A percentile compares a stretch with the other conserved stretches of the same genome.
phyloP scores from a whole-genome alignment of 495 filamentous ascomycete species.

The Clohesyomyces aquaticus region DNA sequence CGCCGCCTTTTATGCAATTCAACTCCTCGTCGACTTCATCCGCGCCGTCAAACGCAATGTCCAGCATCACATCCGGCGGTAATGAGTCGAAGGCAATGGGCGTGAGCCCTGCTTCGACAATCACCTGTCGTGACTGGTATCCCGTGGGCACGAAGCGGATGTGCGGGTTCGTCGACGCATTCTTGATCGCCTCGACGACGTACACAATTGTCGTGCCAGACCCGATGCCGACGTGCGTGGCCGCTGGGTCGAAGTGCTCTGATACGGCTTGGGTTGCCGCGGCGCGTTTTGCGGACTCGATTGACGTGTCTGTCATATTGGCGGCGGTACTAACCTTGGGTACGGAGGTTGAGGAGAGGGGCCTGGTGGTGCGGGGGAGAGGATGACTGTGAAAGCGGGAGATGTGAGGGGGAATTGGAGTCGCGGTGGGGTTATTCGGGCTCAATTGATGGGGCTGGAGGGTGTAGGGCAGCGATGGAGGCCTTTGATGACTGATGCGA shows the following conservation, averaged over 20 bases:
- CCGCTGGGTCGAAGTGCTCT: constrained; percentile 75
- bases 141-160: constrained; percentile 84
- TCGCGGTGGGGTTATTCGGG: background rate
- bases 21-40: constrained; percentile 95
- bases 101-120: constrained; percentile 72
- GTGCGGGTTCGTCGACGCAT: constrained; percentile 45
- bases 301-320: constrained; percentile 37
- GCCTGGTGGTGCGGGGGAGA: background rate
- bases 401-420: background rate
- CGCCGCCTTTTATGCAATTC: constrained; percentile 97
- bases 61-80: constrained; percentile 63
- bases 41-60: constrained; percentile 92
- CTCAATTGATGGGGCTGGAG: constrained; percentile 23
- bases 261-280: constrained; percentile 83
- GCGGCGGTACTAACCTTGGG: constrained; percentile 14
- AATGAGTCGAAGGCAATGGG: constrained; percentile 76
- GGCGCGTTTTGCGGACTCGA: constrained; percentile 83
- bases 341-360: constrained; percentile 13
- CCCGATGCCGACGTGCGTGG: constrained; percentile 85
- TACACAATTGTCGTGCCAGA: constrained; percentile 93
- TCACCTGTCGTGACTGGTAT: constrained; percentile 83
- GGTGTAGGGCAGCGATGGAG: constrained; percentile 2
- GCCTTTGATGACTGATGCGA: constrained; percentile 29
- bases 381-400: background rate
- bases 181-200: constrained; percentile 91